Base-by-base conservation (phyloP, 140 eudicot genomes). In the Senecio squalidus region DNA sequence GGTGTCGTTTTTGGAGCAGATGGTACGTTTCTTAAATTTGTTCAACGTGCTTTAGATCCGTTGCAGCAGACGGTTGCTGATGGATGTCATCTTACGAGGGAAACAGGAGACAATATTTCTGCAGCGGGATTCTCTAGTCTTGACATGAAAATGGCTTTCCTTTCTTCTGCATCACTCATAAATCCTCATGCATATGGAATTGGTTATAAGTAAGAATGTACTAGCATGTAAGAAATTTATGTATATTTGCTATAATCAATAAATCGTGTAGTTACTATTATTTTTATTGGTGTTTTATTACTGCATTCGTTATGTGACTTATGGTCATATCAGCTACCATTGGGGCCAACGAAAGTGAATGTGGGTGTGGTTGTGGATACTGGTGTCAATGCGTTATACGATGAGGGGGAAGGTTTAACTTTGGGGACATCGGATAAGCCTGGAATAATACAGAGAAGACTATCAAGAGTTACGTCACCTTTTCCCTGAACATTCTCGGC, bases 21-120 rank as follows among this genome's bases (percentile, higher is more conserved):
- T 76, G 98, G 98, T 36, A 83, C 94, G 3, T 0, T 69, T 67
- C 81, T 74, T 15, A 83, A 78, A 68, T 72, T 74, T 34, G 73
- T 74, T 22, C 98, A 90, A 52, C 79, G 81, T 10, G 24, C 74
- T 47, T 81, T 90, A 26, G 89, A 86, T 77, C 98, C 98, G 20
- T 58, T 90, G 77, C 98, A 90, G 60, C 95, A 90, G 62, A 55
- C 64, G 55, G 78, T 90, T 16, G 85, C 91, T 51, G 98, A 90
- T 73, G 94, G 95, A 24, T 90, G 98, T 36, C 95, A 83, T 69
- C 88, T 90, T 44, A 80, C 88, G 13, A 76, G 98, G 70, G 75
- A 83, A 66, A 86, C 98, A 31, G 91, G 84, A 59, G 60, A 33
- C 5, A 58, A 45, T 65, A 90, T 90, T 55, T 67, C 85, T 28